phyloP scores from a whole-genome alignment of 2,329 filamentous ascomycete genomes.

The Colletotrichum salicis region DNA sequence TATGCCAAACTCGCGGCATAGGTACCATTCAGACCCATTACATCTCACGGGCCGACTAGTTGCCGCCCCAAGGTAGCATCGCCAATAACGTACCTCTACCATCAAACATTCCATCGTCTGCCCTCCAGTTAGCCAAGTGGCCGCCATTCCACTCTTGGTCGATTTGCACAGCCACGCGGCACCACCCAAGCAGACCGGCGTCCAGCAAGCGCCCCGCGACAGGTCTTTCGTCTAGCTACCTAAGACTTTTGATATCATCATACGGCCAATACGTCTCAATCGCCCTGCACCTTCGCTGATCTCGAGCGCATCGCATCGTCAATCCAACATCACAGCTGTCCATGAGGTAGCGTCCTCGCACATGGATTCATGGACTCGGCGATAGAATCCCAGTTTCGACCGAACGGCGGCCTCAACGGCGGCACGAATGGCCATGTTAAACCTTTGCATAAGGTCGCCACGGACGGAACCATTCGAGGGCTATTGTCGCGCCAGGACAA shows the following conservation, averaged over 20 bases:
- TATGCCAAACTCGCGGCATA: not conserved
- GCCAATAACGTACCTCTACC: not conserved
- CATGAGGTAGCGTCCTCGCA: constrained; percentile 32
- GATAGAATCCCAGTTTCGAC: constrained; percentile 31
- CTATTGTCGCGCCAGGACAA: constrained; percentile 30
- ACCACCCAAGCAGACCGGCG: constrained; percentile 19
- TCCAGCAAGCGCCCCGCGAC: constrained; percentile 28
- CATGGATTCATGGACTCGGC: constrained; percentile 38
- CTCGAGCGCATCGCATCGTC: constrained; percentile 1
- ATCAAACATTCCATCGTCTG: constrained; percentile 7
- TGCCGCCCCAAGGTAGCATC: constrained; percentile 19
- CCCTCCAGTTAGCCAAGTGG: constrained; percentile 6
- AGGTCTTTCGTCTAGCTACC: not conserved
- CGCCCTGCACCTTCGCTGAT: not conserved
- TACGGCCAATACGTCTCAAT: constrained; percentile 31
- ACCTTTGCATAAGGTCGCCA: constrained; percentile 10
- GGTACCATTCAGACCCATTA: not conserved
- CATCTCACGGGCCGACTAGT: constrained; percentile 28
- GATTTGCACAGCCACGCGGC: constrained; percentile 30
- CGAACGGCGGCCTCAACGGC: constrained; percentile 27
- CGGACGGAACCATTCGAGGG: constrained; percentile 18
- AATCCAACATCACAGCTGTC: constrained; percentile 6
- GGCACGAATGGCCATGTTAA: constrained; percentile 24
- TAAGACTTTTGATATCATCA: constrained; percentile 20
- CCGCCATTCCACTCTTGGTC: constrained; percentile 21